phyloP scores from a whole-genome alignment of 2,329 filamentous ascomycete species.

The Alternaria sp. region DNA sequence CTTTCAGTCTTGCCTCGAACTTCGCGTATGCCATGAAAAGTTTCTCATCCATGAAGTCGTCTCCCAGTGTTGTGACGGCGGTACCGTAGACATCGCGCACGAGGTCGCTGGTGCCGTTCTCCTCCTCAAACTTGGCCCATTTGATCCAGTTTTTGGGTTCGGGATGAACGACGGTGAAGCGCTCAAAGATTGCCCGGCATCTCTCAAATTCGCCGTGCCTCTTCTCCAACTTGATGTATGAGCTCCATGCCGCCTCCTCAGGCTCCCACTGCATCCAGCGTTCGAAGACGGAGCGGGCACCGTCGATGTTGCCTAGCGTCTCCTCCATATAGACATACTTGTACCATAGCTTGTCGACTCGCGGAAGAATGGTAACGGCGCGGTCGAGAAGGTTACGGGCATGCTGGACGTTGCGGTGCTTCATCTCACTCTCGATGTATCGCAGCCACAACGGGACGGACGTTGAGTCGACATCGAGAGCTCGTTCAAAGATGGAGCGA shows the following conservation, averaged over 20 bases:
- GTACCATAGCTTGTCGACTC: slow-evolving; percentile 97
- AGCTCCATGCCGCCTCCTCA: slow-evolving; percentile 91
- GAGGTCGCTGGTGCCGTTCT: slow-evolving; percentile 87
- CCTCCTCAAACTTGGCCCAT: slow-evolving; percentile 97
- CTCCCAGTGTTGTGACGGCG: slow-evolving; percentile 86
- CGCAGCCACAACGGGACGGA: slow-evolving; percentile 87
- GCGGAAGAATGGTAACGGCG: slow-evolving; percentile 87
- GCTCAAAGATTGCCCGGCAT: slow-evolving; percentile 86
- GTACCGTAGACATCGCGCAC: slow-evolving; percentile 90
- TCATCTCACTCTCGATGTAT: slow-evolving; percentile 97
- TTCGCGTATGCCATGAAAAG: slow-evolving; percentile 95
- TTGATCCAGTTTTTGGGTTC: slow-evolving; percentile 68
- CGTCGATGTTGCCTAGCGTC: slow-evolving; percentile 91
- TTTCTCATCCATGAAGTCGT: slow-evolving; percentile 95
- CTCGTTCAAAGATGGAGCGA: slow-evolving; percentile 90
- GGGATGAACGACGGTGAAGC: slow-evolving; percentile 77
- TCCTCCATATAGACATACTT: slow-evolving; percentile 99
- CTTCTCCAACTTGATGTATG: slow-evolving; percentile 97
- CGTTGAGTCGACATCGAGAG: slow-evolving; percentile 88
- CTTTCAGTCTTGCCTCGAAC: slow-evolving; percentile 92
- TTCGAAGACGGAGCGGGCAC: slow-evolving; percentile 92
- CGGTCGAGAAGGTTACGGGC: slow-evolving; percentile 92
- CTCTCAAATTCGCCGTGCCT: slow-evolving; percentile 90
- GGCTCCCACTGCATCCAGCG: slow-evolving; percentile 99
- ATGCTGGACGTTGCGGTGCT: slow-evolving; percentile 78